Evolutionary conservation across 2,329 filamentous ascomycete genomes (phyloP).

Genomic region (Calonectria crousiana): DNA sequence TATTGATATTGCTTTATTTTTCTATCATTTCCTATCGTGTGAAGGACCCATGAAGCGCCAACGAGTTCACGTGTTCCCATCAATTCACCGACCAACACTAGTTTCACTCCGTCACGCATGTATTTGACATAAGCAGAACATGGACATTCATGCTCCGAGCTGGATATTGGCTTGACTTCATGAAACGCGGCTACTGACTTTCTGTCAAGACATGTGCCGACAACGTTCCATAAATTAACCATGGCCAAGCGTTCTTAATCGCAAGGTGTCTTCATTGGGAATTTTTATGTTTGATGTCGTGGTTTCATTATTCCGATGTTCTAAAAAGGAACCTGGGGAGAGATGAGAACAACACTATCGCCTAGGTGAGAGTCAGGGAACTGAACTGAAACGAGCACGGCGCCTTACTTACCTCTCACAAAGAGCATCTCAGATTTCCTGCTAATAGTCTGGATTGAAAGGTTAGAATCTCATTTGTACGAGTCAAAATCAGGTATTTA

Average conservation of each 20-base stretch:
- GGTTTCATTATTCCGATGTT: not conserved
- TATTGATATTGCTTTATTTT: conserved; percentile 7
- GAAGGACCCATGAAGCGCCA: not conserved
- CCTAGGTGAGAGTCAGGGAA: conserved; percentile 58
- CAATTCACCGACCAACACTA: not conserved
- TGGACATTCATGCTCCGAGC: not conserved
- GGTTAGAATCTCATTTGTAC: conserved; percentile 26
- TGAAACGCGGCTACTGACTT: not conserved
- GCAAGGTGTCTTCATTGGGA: not conserved
- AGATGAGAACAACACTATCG: conserved; percentile 80
- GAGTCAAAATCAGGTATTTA: not conserved
- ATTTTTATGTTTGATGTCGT: not conserved
- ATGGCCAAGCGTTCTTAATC: not conserved
- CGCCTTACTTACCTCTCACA: conserved; percentile 80
- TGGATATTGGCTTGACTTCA: not conserved
- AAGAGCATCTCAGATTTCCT: conserved; percentile 99
- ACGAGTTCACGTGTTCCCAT: not conserved
- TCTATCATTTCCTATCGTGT: not conserved
- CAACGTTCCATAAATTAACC: not conserved
- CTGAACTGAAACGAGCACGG: not conserved
- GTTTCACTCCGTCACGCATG: not conserved
- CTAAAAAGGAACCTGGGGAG: conserved; percentile 67
- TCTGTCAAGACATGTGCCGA: not conserved
- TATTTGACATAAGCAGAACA: not conserved
- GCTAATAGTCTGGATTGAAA: conserved; percentile 79